A percentile compares a stretch with the other conserved stretches of the same genome.
Conservation (phyloP, 2,329 filamentous ascomycete genomes). For the Curvularia lunata region DNA sequence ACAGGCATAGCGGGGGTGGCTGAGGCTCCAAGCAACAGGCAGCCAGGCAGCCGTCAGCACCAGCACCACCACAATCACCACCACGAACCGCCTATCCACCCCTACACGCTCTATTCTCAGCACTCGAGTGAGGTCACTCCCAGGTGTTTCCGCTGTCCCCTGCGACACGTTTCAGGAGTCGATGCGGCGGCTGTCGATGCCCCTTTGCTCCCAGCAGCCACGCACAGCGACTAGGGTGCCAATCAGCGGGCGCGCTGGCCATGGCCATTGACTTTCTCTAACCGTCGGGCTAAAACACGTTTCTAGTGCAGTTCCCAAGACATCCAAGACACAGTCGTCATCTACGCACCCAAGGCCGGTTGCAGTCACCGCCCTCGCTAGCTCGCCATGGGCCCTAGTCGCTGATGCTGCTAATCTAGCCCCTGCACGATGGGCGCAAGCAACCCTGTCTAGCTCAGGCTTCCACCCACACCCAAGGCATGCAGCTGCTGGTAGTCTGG, state of each 20-base stretch:
- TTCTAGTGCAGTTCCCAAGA: conserved; percentile 22
- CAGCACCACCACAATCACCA: too few species aligned
- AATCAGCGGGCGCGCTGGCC: conserved; percentile 23
- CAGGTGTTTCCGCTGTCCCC: conserved; percentile 2
- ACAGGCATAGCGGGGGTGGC: too few species aligned
- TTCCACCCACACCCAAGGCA: conserved; percentile 30
- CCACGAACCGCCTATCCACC: background rate
- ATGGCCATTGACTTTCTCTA: conserved; percentile 32
- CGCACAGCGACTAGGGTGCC: conserved; percentile 18
- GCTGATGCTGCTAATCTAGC: conserved; percentile 12
- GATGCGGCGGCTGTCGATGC: conserved; percentile 35
- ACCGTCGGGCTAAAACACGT: conserved; percentile 26
- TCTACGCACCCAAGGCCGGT: conserved; percentile 19
- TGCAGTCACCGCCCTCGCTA: conserved; percentile 43
- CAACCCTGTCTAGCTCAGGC: conserved; percentile 32
- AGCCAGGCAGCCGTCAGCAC: conserved; percentile 16
- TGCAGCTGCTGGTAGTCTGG: conserved; percentile 30
- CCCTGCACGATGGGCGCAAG: conserved; percentile 26
- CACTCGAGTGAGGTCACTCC: conserved; percentile 22
- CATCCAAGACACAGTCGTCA: conserved; percentile 37
- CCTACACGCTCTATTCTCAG: background rate
- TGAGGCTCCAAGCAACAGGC: conserved; percentile 27
- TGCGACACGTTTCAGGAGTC: conserved; percentile 30
- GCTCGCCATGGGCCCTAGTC: conserved; percentile 17
- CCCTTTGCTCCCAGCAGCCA: conserved; percentile 13